Base-by-base conservation (phyloP, 208 protist genomes). In the Blechomonas ayalai region DNA sequence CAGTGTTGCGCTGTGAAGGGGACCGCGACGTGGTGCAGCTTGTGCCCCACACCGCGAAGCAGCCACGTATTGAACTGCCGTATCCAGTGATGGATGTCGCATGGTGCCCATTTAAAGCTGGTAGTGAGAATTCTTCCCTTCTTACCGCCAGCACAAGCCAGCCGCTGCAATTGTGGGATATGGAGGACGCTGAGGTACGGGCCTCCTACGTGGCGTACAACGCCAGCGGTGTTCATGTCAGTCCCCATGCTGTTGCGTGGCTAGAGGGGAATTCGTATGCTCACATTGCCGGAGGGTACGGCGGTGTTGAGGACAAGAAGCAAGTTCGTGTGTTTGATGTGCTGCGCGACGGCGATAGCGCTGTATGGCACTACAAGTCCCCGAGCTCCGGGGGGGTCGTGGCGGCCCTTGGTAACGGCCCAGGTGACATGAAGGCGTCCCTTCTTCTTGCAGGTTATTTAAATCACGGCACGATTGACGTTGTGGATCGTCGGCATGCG, bases 91-190 rank as follows among this genome's bases (percentile, higher is more conserved):
- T 68, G 18, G 72, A 86, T 45, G 25, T 92, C 7, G 53, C 57
- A 3, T 92, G 84, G 80, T 90, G 78, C 38, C 77, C 84, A 12
- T 82, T 86, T 62, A 83, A 77, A 52, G n/a, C 41, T 0, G 72
- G 64, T 8, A 24, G 25, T 10, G 60, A 47, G n/a, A 38, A 76
- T 22, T 65, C 80, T 0, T 56, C 66, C n/a, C 86, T 80, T 48
- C 39, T 84, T 25, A 74, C 72, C 4, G 69, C 69, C 13, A 73
- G 70, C 39, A 26, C 44, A 27, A 69, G 62, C 34, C 62, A 62
- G 48, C 84, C 84, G 5, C 47, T 92, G 38, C 84, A 92, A 51
- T 34, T 92, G 37, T 89, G 83, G 80, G 79, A 92, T 48, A 8
- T 59, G 1, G 67, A 80, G 13, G 76, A 85, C 37, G 76, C 54